Evolutionary conservation across 257 asterid species (phyloP).

Genomic region (Solanum arcanum): DNA sequence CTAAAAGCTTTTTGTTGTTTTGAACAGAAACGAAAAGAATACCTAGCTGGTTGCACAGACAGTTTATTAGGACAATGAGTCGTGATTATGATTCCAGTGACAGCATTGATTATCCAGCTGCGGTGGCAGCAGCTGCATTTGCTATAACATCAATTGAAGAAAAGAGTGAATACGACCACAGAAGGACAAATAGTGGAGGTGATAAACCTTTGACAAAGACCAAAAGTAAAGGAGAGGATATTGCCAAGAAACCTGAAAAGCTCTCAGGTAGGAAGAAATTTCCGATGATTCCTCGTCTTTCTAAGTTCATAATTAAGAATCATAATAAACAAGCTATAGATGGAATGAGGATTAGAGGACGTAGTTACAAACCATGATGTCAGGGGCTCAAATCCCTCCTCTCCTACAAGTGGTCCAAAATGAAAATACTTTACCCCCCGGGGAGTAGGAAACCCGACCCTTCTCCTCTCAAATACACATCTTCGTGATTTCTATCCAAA

Average conservation of each 20-base stretch:
- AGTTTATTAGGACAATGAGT: constrained; percentile 49
- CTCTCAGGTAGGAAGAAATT: constrained; percentile 33
- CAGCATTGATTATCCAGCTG: constrained; percentile 44
- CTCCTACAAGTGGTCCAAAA: neutral
- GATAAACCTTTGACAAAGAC: constrained; percentile 20
- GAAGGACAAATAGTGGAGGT: constrained; percentile 6
- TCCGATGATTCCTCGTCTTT: neutral
- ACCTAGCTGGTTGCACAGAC: constrained; percentile 58
- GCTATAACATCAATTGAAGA: constrained; percentile 67
- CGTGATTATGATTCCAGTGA: constrained; percentile 26
- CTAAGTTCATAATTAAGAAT: neutral
- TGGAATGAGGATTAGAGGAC: neutral
- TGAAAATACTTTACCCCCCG: neutral
- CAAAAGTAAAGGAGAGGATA: constrained; percentile 28
- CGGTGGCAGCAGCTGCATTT: constrained; percentile 85
- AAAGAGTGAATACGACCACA: constrained; percentile 12
- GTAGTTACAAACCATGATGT: neutral
- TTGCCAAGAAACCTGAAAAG: constrained; percentile 10
- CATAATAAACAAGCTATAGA: neutral
- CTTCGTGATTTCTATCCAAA: neutral
- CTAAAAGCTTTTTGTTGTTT: neutral
- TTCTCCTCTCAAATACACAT: neutral
- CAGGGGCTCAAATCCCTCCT: neutral
- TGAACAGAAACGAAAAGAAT: constrained; percentile 46
- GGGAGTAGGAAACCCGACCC: neutral